Evolutionary conservation across 140 eudicot species (phyloP).

Genomic region (Cichorium intybus): DNA sequence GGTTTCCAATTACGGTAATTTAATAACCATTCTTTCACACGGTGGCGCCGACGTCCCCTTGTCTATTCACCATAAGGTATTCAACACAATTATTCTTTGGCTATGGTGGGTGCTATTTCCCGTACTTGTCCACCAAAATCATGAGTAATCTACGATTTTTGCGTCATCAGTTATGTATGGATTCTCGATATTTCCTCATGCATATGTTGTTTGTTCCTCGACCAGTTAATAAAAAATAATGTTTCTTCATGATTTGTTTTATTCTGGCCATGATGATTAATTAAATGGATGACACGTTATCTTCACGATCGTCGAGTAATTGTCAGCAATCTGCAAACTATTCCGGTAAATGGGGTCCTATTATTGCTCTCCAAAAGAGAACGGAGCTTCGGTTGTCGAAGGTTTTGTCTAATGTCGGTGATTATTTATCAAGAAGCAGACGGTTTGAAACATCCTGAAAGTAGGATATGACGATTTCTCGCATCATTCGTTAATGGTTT

Average conservation of each 20-base stretch:
- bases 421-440: neutral
- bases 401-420: slow-evolving; percentile 5
- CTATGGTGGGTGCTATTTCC: slow-evolving; percentile 34
- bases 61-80: no score
- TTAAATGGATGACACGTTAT: slow-evolving; percentile 10
- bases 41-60: slow-evolving; percentile 49
- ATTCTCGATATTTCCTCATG: neutral
- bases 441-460: neutral
- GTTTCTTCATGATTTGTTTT: neutral
- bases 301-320: slow-evolving; percentile 11
- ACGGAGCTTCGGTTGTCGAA: slow-evolving; percentile 40
- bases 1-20: slow-evolving; percentile 87
- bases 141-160: neutral
- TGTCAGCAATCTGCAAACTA: slow-evolving; percentile 13
- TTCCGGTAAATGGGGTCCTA: neutral
- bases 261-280: slow-evolving; percentile 20
- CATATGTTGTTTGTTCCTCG: neutral
- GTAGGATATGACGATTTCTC: slow-evolving; percentile 5
- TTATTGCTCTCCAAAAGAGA: slow-evolving; percentile 32
- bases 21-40: slow-evolving; percentile 65
- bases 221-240: neutral
- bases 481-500: slow-evolving; percentile 44
- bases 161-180: slow-evolving; percentile 9
- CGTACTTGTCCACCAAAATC: slow-evolving; percentile 38
- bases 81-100: no score